Evolutionary conservation across 331 rosid genomes (phyloP), one percentile per base, ranked within the genome.

Genomic region (Phaseolus coccineus): DNA sequence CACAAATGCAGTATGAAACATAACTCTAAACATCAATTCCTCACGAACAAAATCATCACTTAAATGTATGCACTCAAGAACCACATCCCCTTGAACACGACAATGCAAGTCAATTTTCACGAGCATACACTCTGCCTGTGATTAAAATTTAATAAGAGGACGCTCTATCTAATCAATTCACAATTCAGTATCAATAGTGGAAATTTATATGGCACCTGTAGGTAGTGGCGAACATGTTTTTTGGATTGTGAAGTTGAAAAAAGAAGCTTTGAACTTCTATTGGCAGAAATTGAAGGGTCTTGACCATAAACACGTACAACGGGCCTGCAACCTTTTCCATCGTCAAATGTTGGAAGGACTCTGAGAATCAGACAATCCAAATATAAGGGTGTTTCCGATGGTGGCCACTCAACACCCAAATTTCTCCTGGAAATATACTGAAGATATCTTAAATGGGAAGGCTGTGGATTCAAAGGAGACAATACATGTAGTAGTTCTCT

Each of bases 371-470:
- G 77, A 86, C 97, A 91, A 67, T 93, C 97, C 86, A 96, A 84
- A 87, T 85, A 75, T 51, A 93, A 84, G 66, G 97, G 99, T 59
- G 98, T 90, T 69, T 91, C 98, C 15, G 98, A 83, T 51, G 98
- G 98, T 78, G 97, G 98, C 98, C 97, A 96, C 80, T 93, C 92
- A 79, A 97, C 84, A 82, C 96, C 92, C 95, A 93, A 64, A 77
- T 90, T 91, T 85, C 98, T 90, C 82, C 93, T 83, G 59, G 99
- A 91, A 87, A 96, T 93, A 85, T 96, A 96, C 73, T 93, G 98
- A 82, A 96, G 99, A 86, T 91, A 96, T 96, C 99, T 93, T 85
- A 88, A 74, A 77, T 96, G 99, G n/a, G 99, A 96, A 87, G 98
- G 94, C 69, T 93, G 99, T 28, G 99, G 96, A 59, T 96, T 93